Percentiles rank a stretch among this genome's conserved stretches.
These are phyloP conservation scores for Penicillium sp. DNA, from an alignment of 2,329 filamentous ascomycete genomes.

Conservation along the genomic window DNA sequence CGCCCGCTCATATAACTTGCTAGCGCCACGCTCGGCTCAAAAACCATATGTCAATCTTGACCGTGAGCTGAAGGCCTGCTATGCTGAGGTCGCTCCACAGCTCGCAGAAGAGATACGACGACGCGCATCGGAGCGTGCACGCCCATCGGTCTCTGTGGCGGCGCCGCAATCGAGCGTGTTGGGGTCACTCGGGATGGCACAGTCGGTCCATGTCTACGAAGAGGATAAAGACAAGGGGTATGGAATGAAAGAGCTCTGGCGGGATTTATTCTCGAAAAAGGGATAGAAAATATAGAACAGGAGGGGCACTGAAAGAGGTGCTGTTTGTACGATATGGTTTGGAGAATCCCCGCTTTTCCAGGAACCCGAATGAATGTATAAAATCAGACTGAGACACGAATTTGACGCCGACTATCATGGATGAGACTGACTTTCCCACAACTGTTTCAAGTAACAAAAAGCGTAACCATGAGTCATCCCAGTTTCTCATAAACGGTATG, in stretches of 20 bases:
- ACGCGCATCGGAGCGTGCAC: constrained; percentile 58
- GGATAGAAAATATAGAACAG: not conserved
- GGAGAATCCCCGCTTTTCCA: not conserved
- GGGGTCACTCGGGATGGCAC: constrained; percentile 57
- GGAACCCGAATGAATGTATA: not conserved
- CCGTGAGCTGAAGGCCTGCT: constrained; percentile 79
- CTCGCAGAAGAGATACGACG: constrained; percentile 72
- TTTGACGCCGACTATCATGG: not conserved
- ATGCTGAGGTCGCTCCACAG: constrained; percentile 78
- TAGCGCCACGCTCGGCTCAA: constrained; percentile 88
- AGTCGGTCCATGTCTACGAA: constrained; percentile 67
- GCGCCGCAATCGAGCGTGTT: constrained; percentile 56
- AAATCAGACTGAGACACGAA: not conserved
- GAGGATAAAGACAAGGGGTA: constrained; percentile 71
- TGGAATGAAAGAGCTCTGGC: constrained; percentile 87
- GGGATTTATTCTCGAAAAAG: constrained; percentile 65
- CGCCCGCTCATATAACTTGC: constrained; percentile 88
- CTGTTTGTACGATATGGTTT: not conserved
- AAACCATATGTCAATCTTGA: constrained; percentile 88
- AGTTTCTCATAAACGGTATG: too few relatives aligned
- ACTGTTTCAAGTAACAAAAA: not conserved
- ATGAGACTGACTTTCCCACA: not conserved
- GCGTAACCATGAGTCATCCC: not conserved
- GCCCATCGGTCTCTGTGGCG: constrained; percentile 34
- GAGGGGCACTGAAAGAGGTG: not conserved